A percentile compares a stretch with the other conserved stretches of the same genome.
Evolutionary conservation across 345 rosid genomes (phyloP).

Genomic region (Balakata baccata): DNA sequence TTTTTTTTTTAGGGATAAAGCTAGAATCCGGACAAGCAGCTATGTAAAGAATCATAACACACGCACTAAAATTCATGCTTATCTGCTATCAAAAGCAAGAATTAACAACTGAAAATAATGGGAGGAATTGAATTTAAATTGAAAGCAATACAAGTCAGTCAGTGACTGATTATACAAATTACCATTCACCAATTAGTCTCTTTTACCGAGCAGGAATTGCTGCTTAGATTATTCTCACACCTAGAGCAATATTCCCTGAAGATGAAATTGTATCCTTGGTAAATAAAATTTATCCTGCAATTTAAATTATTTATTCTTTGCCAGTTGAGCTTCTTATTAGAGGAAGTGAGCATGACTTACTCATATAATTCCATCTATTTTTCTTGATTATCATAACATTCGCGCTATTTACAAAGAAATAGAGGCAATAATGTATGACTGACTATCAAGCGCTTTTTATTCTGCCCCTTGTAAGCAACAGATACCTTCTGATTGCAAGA

Average conservation of each 20-base stretch:
- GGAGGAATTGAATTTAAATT: no score
- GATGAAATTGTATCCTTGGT: not conserved
- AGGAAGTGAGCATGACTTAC: conserved; percentile 4
- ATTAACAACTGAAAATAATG: not conserved
- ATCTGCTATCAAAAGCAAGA: no score
- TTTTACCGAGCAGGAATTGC: not conserved
- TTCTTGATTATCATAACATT: not conserved
- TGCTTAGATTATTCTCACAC: not conserved
- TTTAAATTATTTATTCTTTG: conserved; percentile 4
- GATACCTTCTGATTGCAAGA: conserved; percentile 56
- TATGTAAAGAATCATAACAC: no score
- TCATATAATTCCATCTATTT: conserved; percentile 2
- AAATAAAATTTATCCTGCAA: not conserved
- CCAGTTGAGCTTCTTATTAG: no score
- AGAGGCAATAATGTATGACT: not conserved
- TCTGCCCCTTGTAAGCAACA: conserved; percentile 45
- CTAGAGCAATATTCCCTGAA: not conserved
- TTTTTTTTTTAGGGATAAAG: no score
- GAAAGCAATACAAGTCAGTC: not conserved
- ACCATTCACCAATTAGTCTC: not conserved
- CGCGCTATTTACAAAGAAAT: conserved; percentile 10
- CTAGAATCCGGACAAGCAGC: no score
- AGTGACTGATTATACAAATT: not conserved
- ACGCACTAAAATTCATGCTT: no score
- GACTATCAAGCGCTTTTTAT: conserved; percentile 39